Conservation (phyloP, 2,329 filamentous ascomycete genomes). For the Podosphaera aphanis region DNA sequence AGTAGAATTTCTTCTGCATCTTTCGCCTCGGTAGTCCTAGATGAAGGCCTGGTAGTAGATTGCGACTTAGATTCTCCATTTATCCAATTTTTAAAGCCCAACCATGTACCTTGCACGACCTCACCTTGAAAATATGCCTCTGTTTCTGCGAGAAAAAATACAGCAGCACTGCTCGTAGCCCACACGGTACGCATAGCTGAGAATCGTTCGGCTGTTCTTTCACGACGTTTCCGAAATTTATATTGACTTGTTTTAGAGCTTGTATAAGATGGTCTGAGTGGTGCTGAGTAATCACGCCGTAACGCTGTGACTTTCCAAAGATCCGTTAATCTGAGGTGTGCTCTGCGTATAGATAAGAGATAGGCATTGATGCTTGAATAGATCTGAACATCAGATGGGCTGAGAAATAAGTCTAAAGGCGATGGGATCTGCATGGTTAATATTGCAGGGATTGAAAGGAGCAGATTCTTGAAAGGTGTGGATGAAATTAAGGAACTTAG, state of each 20-base stretch:
- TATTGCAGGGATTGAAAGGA: constrained; percentile 53
- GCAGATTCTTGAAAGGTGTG: constrained; percentile 52
- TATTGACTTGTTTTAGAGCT: constrained; percentile 35
- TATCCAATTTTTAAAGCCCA: constrained; percentile 58
- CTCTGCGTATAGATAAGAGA: constrained; percentile 60
- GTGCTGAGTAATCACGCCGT: constrained; percentile 52
- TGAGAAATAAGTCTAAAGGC: constrained; percentile 72
- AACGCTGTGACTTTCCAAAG: constrained; percentile 71
- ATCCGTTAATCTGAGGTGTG: constrained; percentile 62
- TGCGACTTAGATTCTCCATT: constrained; percentile 14
- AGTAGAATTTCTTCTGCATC: constrained; percentile 22
- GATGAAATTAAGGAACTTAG: constrained; percentile 8
- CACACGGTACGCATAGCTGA: constrained; percentile 58
- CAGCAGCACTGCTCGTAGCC: constrained; percentile 68
- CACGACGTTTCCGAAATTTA: constrained; percentile 35
- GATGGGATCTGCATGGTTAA: constrained; percentile 51
- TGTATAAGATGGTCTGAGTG: constrained; percentile 39
- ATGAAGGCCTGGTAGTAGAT: constrained; percentile 2
- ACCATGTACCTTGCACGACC: constrained; percentile 61
- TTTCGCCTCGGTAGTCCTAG: constrained; percentile 1
- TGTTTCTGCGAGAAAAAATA: constrained; percentile 75
- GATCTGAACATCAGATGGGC: constrained; percentile 46
- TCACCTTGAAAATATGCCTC: constrained; percentile 78
- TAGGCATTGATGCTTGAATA: constrained; percentile 81
- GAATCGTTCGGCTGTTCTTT: constrained; percentile 37